phyloP scores from a whole-genome alignment of 2,329 filamentous ascomycete genomes.

The Chaetomium globosum region DNA sequence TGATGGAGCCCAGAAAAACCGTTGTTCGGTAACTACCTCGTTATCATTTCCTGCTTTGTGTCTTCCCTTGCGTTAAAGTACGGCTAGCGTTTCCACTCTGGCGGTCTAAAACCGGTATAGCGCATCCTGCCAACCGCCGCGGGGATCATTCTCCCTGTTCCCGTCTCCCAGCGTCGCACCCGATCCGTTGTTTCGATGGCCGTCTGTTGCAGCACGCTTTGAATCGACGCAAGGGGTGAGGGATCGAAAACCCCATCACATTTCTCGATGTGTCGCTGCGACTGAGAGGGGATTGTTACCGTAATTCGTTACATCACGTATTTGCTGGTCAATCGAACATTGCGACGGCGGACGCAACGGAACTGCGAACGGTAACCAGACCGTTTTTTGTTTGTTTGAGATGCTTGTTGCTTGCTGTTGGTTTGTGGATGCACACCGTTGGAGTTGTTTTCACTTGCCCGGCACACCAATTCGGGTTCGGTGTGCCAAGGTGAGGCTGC shows the following conservation, averaged over 20 bases:
- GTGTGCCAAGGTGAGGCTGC: constrained; percentile 2
- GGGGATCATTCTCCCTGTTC: neutral
- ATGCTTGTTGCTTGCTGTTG: no score
- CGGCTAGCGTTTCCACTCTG: neutral
- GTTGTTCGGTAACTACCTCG: neutral
- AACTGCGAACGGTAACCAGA: neutral
- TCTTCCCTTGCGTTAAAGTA: neutral
- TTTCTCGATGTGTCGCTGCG: neutral
- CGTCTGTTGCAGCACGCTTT: neutral
- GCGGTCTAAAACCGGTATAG: neutral
- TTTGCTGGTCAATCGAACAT: neutral
- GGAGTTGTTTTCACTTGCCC: no score
- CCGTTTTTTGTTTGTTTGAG: neutral
- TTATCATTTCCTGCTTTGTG: neutral
- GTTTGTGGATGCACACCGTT: no score
- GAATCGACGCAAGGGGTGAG: constrained; percentile 1
- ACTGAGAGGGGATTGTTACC: neutral
- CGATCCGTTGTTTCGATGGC: neutral
- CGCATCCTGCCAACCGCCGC: no score
- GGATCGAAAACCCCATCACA: constrained; percentile 11
- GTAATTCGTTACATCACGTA: neutral
- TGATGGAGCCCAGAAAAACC: neutral
- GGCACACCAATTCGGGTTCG: neutral
- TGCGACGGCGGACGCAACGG: neutral
- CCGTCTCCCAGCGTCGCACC: neutral